Evolutionary conservation across 1,139 yeast species (phyloP), one percentile per base, ranked within the genome.

Genomic region (Kodamaea ohmeri): DNA sequence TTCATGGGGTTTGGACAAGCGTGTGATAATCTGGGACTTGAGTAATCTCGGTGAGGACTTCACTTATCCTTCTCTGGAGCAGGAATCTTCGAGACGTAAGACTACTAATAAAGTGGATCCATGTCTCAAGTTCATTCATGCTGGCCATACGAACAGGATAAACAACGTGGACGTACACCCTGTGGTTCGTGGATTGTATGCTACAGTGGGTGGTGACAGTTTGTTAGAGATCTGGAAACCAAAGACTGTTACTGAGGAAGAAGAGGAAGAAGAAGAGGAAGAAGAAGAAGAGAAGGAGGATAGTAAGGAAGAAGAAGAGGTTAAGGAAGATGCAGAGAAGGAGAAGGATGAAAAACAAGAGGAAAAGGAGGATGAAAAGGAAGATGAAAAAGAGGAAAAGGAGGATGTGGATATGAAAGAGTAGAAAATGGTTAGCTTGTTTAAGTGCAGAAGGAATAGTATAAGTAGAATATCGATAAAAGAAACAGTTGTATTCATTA

Each of bases 151-250:
- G 6, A 70, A 69, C 38, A 62, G 77, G 46, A 63, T 77, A 34
- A 69, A 73, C 48, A 79, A 71, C 42, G 60, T 73, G 20, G 76
- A 67, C 39, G 61, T 76, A 46, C 80, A 76, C 50, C 80, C 81
- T 3, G 48, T 36, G 24, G 55, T 77, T 32, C 59, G 56, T 27
- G 62, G 66, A 35, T 52, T 76, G 12, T 60, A 63, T 35, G 69
- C 71, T 6, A 67, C 74, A 35, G 71, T 73, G 41, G 80, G 78
- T 0, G 79, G 75, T 49, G 83, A 77, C 48, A 65, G 63, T 34
- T 61, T 77, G 43, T 54, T 76, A 34, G 81, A 77, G 50, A 59
- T 76, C 13, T 77, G 78, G 79, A 74, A 70, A 48, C 75, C 78
- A 9, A 70, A 74, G 52, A 63, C 71, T 11, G 43, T 67, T 15